These are phyloP conservation scores for Benincasa hispida DNA, from an alignment of 306 rosid species.

Conservation along the genomic window DNA sequence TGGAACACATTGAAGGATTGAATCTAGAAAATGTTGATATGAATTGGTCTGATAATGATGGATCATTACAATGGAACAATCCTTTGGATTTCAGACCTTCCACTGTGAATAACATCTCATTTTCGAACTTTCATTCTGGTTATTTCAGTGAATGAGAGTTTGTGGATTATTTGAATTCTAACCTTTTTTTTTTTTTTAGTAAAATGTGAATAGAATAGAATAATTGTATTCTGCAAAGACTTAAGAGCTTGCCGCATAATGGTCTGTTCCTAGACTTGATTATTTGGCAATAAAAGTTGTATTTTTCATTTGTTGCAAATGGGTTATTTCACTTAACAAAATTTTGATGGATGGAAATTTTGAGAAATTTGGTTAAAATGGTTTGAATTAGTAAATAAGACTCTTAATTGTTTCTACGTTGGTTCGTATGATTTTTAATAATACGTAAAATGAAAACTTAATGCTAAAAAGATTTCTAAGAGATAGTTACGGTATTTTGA, in stretches of 20 bases:
- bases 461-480: no score
- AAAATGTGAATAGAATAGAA: not conserved
- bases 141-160: constrained; percentile 15
- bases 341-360: not conserved
- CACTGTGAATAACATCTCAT: constrained; percentile 55
- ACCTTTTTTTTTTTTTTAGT: not conserved
- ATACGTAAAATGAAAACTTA: no score
- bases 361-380: not conserved
- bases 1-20: constrained; percentile 74
- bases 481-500: no score
- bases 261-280: not conserved
- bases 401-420: not conserved
- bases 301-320: not conserved
- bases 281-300: not conserved
- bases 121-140: constrained; percentile 52
- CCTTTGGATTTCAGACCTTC: constrained; percentile 71
- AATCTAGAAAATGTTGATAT: constrained; percentile 60
- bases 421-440: not conserved
- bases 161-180: not conserved
- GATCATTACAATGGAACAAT: constrained; percentile 42
- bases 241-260: not conserved
- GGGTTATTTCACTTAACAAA: not conserved
- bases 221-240: not conserved
- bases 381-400: not conserved
- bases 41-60: constrained; percentile 48